Evolutionary conservation across 257 asterid genomes (phyloP), one percentile per base, ranked within the genome.

Genomic region (Agastache rugosa): DNA sequence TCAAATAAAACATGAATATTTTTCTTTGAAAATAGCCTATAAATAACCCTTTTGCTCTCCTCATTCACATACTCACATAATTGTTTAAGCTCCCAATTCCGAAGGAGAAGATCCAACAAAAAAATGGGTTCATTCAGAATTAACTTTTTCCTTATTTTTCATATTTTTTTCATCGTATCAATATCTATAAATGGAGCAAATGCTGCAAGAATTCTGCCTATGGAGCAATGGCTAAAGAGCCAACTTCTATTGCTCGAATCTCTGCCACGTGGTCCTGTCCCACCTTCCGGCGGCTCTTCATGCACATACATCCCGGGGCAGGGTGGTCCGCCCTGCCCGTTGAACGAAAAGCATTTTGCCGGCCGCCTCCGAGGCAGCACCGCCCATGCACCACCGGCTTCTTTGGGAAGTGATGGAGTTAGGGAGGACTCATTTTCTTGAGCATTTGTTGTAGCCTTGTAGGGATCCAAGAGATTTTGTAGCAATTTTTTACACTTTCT

Each of bases 251-350:
- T 77, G 37, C 50, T 78, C 15, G 66, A 76, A 51, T 75, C 88
- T 77, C 87, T 90, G 16, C 91, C 93, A 14, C 73, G 82, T 19
- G 96, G 96, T 8, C 81, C 67, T 0, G 80, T 82, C 41, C 84
- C 90, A 3, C 83, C 85, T 15, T 76, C 90, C 0, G 53, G 70
- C 3, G 78, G 83, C 41, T 82, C 89, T 4, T 74, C 85, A 9
- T 90, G 96, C 83, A 85, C 90, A 16, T 68, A 87, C 54, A 83
- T 88, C 64, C 92, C 92, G 4, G 83, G 82, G 0, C 62, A 63
- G 1, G 48, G 75, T 2, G 74, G 83, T 1, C 56, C 72, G 7
- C 22, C 74, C 0, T 90, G 96, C 76, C 50, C 78, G 7, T 44
- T 81, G 73, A 77, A 71, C 15, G 83, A 78, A 3, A 80, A 64